Evolutionary conservation across 305 asterid genomes (phyloP), one percentile per base, ranked within the genome.

Genomic region (Solanum hybrid): DNA sequence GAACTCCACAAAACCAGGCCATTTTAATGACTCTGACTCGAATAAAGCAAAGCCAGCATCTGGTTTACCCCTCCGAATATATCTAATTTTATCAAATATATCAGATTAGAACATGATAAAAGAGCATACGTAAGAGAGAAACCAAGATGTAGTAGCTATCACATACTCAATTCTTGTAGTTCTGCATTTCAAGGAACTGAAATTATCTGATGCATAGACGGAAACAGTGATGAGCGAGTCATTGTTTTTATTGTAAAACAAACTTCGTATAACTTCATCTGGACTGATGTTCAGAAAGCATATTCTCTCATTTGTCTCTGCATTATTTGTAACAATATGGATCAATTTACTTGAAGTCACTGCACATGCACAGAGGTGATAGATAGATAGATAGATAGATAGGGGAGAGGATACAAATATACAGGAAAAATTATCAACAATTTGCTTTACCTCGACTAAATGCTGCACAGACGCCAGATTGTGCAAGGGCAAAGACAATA

Each of bases 1-100:
- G 89, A 97, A 97, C 94, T 97, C 99, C 91, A 97, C 99, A 93
- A 97, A 97, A 87, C 99, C 99, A 13, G 99, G 99, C 99, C 99
- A 97, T 93, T 97, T 97, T 95, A 97, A 92, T 22, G 99, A 96
- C 91, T 97, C 99, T 3, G 99, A 95, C 94, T 97, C 99, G 89
- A 97, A 97, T 32, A 97, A 93, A 12, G 99, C 97, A 91, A 97
- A 97, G 76, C 99, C 99, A 86, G 98, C 99, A 96, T 97, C 99
- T 86, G 99, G 99, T 93, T 95, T 94, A 86, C 98, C 99, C 93
- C 98, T 93, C 39, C 97, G 92, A 91, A 97, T 96, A 93, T 96
- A 97, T 92, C 99, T 97, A 86, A 72, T 26, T 88, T 20, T 87
- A 38, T 89, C 78, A 89, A 24, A 27, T 2, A 36, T 26, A 77